phyloP scores from a whole-genome alignment of 805 yeast genomes.

The Metschnikowia lunata region DNA sequence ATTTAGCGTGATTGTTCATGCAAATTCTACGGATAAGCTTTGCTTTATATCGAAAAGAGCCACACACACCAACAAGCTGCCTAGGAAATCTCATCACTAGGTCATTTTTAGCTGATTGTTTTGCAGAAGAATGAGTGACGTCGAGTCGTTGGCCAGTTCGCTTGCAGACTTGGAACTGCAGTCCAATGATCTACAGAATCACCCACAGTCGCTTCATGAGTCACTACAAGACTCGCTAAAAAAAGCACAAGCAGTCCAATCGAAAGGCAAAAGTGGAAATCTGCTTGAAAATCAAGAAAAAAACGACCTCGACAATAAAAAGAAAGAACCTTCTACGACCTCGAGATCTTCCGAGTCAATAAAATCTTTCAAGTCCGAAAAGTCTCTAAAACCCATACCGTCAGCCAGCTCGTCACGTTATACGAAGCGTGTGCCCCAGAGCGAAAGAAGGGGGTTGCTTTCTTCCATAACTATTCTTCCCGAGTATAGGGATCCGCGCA shows the following conservation, averaged over 20 bases:
- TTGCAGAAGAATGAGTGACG: not conserved
- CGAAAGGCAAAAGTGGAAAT: not conserved
- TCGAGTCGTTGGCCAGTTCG: constrained; percentile 10
- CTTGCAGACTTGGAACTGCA: constrained; percentile 2
- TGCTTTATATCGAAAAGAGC: no score
- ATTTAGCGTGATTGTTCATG: no score
- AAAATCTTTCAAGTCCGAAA: not conserved
- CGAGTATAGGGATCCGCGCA: constrained; percentile 70
- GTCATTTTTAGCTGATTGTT: not conserved
- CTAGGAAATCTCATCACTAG: not conserved
- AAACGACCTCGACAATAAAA: not conserved
- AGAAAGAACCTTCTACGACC: not conserved
- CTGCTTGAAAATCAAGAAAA: not conserved
- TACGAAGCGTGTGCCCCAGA: constrained; percentile 6
- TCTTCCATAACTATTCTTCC: constrained; percentile 51
- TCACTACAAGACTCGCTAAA: not conserved
- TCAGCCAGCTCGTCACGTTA: not conserved
- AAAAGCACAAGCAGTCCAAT: no score
- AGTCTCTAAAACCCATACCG: not conserved
- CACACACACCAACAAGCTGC: no score
- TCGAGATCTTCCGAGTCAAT: not conserved
- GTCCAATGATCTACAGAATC: no score
- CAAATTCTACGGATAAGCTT: no score
- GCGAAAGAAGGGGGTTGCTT: constrained; percentile 56
- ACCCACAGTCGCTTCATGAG: constrained; percentile 2